Percentiles rank a stretch among this genome's conserved stretches.
phyloP scores from a whole-genome alignment of 2,329 filamentous ascomycete genomes.

The Fusarium sp. region DNA sequence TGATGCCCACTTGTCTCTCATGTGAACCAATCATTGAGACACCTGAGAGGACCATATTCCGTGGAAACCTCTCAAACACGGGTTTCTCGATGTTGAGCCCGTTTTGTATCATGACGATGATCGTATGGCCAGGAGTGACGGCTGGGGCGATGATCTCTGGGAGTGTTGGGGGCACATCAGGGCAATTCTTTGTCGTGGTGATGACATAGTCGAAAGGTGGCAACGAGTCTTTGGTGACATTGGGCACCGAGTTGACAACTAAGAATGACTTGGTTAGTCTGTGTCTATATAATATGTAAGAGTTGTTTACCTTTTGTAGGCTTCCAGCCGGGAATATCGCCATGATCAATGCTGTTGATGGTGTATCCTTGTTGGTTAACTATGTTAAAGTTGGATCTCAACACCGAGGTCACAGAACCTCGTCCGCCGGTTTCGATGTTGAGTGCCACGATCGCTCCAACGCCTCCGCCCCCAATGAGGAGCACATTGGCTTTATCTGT shows the following conservation, averaged over 20 bases:
- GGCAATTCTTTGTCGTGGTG: background rate
- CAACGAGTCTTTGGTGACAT: background rate
- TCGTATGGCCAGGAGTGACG: background rate
- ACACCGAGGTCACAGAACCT: background rate
- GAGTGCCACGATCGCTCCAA: background rate
- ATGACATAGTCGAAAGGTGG: background rate
- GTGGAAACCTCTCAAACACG: background rate
- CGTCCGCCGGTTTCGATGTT: background rate
- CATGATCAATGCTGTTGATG: background rate
- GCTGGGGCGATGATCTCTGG: background rate
- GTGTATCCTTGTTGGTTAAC: background rate
- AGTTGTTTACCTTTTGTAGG: background rate
- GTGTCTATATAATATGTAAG: background rate
- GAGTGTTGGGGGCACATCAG: background rate
- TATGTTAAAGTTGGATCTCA: background rate
- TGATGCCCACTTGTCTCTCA: background rate
- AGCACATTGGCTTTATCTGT: background rate
- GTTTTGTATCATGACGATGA: background rate
- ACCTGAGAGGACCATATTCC: background rate
- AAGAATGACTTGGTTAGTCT: background rate
- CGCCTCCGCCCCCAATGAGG: background rate
- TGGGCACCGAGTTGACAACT: background rate
- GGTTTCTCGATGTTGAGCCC: background rate
- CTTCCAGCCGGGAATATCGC: background rate
- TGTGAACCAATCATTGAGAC: background rate